Evolutionary conservation across 148 eudicot genomes (phyloP).

Genomic region (Rhododendron henanense): DNA sequence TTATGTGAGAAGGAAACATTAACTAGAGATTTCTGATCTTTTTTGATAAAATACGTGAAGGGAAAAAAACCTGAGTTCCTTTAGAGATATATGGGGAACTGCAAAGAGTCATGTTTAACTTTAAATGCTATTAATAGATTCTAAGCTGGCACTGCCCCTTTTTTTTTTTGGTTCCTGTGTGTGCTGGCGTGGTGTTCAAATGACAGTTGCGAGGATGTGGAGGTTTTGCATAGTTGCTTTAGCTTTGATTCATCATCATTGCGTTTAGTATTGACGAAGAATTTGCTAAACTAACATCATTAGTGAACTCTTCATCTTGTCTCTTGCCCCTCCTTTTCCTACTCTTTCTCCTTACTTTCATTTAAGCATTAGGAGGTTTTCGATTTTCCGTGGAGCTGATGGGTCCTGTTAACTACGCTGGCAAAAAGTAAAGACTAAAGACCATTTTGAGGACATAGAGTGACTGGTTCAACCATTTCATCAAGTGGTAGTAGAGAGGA

Average conservation of each 20-base stretch:
- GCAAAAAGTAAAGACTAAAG: background rate
- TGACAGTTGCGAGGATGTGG: background rate
- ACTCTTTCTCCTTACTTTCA: background rate
- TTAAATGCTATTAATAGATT: background rate
- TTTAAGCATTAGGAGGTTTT: background rate
- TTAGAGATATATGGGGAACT: background rate
- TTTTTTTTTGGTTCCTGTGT: background rate
- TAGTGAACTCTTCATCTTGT: background rate
- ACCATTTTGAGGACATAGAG: background rate
- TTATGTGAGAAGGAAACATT: background rate
- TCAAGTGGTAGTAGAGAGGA: background rate
- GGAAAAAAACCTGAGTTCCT: background rate
- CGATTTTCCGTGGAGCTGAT: background rate
- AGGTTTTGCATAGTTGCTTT: background rate
- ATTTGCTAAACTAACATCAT: background rate
- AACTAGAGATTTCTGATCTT: background rate
- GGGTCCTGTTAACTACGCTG: background rate
- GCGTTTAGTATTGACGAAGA: background rate
- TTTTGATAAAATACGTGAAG: background rate
- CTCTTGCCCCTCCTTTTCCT: background rate
- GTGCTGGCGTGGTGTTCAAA: background rate
- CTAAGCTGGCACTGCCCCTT: background rate
- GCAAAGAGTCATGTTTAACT: background rate
- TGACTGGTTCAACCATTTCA: background rate
- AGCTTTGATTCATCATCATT: background rate